Percentiles rank a stretch among this genome's conserved stretches.
Evolutionary conservation across 495 filamentous ascomycete genomes (phyloP).

Genomic region (Annulohypoxylon maeteangense): DNA sequence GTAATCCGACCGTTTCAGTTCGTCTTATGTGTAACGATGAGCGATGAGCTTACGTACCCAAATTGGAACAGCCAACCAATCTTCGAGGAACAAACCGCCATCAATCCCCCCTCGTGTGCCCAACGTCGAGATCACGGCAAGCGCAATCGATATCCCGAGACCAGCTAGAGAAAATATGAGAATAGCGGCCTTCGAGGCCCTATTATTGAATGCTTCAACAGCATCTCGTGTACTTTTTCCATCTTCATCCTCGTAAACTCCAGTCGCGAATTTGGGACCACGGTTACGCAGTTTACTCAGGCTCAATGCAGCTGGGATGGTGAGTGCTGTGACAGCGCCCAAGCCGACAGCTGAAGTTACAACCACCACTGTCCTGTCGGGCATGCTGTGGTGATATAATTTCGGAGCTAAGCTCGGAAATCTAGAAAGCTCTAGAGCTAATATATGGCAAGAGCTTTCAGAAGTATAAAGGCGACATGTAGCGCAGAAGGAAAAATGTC

Average conservation of each 20-base stretch:
- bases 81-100: conserved; percentile 46
- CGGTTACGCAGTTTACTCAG: conserved; percentile 45
- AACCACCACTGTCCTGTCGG: conserved; percentile 44
- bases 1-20: conserved; percentile 8
- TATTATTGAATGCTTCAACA: conserved; percentile 62
- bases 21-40: conserved; percentile 30
- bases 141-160: conserved; percentile 55
- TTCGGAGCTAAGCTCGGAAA: conserved; percentile 31
- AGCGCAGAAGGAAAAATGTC: conserved; percentile 12
- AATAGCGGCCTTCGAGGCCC: conserved; percentile 58
- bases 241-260: conserved; percentile 70
- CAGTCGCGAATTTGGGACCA: conserved; percentile 44
- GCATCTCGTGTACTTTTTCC: conserved; percentile 68
- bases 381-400: conserved; percentile 43
- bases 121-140: conserved; percentile 55
- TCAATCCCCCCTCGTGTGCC: conserved; percentile 12
- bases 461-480: conserved; percentile 8
- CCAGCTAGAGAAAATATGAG: conserved; percentile 58
- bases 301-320: conserved; percentile 50
- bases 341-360: conserved; percentile 49
- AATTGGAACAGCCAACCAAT: conserved; percentile 55
- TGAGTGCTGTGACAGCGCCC: conserved; percentile 49
- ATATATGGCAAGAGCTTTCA: conserved; percentile 2
- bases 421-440: conserved; percentile 29
- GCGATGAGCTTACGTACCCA: conserved; percentile 62